Evolutionary conservation across 352 stramenopile genomes (phyloP).

Genomic region (Globisporangium camurandrum): DNA sequence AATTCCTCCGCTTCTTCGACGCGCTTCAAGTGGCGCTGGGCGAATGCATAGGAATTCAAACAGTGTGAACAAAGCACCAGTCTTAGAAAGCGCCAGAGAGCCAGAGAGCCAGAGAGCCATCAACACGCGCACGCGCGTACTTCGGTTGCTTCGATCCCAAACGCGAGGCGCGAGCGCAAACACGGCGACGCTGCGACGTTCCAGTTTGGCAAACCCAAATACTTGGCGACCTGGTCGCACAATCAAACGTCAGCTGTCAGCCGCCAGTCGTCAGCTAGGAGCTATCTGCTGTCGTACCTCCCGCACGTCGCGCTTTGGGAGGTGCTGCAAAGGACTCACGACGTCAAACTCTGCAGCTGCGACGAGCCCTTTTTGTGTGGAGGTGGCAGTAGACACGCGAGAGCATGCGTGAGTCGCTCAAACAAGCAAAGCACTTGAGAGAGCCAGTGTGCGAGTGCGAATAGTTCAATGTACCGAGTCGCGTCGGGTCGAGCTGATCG

Average conservation of each 20-base stretch:
- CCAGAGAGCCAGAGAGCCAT: not conserved
- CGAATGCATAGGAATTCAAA: not conserved
- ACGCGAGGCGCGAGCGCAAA: conserved; percentile 91
- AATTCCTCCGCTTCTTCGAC: conserved; percentile 66
- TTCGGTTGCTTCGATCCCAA: conserved; percentile 89
- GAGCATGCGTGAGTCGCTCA: not conserved
- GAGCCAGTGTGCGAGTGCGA: not conserved
- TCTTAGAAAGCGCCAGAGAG: not conserved
- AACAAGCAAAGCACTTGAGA: not conserved
- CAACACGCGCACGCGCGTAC: conserved; percentile 16
- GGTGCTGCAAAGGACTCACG: conserved; percentile 81
- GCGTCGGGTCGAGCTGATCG: conserved; percentile 90
- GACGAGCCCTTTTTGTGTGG: conserved; percentile 58
- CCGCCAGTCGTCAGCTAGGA: too few relatives aligned
- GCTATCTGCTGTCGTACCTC: conserved; percentile 20
- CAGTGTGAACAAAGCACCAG: not conserved
- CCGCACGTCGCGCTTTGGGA: conserved; percentile 89
- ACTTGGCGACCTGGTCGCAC: conserved; percentile 55
- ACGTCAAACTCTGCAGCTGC: conserved; percentile 92
- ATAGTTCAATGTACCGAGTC: conserved; percentile 15
- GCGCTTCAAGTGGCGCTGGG: conserved; percentile 54
- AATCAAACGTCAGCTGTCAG: not conserved
- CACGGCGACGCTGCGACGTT: conserved; percentile 94
- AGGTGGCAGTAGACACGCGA: not conserved
- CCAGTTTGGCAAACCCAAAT: conserved; percentile 93